Evolutionary conservation across 2,329 filamentous ascomycete genomes (phyloP), one percentile per base, ranked within the genome.

Genomic region (Colletotrichum orbiculare): DNA sequence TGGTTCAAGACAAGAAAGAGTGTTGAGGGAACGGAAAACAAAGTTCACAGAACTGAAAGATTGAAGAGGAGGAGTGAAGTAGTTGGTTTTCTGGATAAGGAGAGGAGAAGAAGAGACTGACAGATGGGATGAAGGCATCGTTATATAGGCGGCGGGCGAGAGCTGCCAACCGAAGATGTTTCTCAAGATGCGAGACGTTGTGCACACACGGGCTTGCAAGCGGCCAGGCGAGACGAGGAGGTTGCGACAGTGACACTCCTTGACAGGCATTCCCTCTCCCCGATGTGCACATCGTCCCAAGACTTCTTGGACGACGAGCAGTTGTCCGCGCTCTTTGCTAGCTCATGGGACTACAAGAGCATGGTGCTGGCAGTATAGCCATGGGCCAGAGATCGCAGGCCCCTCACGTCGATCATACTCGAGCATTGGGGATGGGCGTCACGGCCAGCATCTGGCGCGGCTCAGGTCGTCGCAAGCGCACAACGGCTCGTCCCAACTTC

Each of bases 41-140:
- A 73, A 76, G 77, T 76, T 78, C 75, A 71, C 76, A 77, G 75
- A 78, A 78, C 77, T 74, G 69, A 71, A 71, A 73, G 70, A 64
- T 65, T 58, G 67, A 69, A 71, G 70, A 67, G 63, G 62, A 69
- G 71, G 74, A 72, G 71, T 74, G 71, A 69, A 70, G 54, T 62
- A 59, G 15, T 70, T 73, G 68, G 67, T 68, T 68, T 61, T 59
- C 62, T 54, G 69, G 67, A 66, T 67, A 66, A 69, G 66, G 64
- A 60, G 41, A 58, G 53, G 50, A 50, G 25, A 46, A 58, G 57
- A 61, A 25, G 54, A 43, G 38, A 3, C n/a, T 35, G 41, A 57
- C 17, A 46, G 58, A 55, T 25, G 49, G 60, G 25, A 37, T 38
- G 56, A 41, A 54, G 25, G 46, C n/a, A 11, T 37, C n/a, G 17